Evolutionary conservation across 1,284 basidiomycete species (phyloP).

Genomic region (Leccinum ponderosum): DNA sequence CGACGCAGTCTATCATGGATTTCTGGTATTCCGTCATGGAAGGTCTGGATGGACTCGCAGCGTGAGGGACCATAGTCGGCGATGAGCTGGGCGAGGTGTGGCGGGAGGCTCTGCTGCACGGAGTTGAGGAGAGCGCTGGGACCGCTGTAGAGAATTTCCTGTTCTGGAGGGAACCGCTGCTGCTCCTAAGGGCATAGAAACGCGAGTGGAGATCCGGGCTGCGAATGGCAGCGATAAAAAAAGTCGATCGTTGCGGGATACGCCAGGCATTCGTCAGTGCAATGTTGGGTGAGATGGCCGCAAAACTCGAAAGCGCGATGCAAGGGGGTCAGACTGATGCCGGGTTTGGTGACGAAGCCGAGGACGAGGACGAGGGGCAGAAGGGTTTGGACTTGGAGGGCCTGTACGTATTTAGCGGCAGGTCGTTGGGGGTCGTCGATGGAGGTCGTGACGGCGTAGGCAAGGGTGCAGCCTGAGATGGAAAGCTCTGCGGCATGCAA

Average conservation of each 20-base stretch:
- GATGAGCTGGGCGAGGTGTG: slow-evolving; percentile 46
- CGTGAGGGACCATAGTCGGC: slow-evolving; percentile 11
- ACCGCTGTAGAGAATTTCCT: slow-evolving; percentile 45
- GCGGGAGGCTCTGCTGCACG: slow-evolving; percentile 43
- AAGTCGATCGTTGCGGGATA: slow-evolving; percentile 46
- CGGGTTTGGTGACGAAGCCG: slow-evolving; percentile 45
- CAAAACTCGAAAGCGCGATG: slow-evolving; percentile 55
- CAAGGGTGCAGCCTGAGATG: slow-evolving; percentile 43
- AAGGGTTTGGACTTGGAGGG: slow-evolving; percentile 46
- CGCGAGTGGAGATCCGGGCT: slow-evolving; percentile 53
- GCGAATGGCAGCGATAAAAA: slow-evolving; percentile 52
- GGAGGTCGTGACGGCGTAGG: slow-evolving; percentile 51
- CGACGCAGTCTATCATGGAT: no score
- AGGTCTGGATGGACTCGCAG: no score
- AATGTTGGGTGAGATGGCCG: slow-evolving; percentile 43
- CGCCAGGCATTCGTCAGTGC: slow-evolving; percentile 42
- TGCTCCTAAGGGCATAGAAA: slow-evolving; percentile 47
- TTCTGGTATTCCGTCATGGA: no score
- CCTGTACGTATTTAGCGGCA: slow-evolving; percentile 37
- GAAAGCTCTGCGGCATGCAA: slow-evolving; percentile 48
- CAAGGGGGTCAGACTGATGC: slow-evolving; percentile 43
- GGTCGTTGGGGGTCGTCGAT: slow-evolving; percentile 40
- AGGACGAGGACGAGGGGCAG: slow-evolving; percentile 40
- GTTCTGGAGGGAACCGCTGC: slow-evolving; percentile 40
- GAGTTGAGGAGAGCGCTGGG: slow-evolving; percentile 43